Percentiles rank a stretch among this genome's conserved stretches.
Conservation (phyloP, 2,329 filamentous ascomycete species). For the Escovopsis sp. region DNA sequence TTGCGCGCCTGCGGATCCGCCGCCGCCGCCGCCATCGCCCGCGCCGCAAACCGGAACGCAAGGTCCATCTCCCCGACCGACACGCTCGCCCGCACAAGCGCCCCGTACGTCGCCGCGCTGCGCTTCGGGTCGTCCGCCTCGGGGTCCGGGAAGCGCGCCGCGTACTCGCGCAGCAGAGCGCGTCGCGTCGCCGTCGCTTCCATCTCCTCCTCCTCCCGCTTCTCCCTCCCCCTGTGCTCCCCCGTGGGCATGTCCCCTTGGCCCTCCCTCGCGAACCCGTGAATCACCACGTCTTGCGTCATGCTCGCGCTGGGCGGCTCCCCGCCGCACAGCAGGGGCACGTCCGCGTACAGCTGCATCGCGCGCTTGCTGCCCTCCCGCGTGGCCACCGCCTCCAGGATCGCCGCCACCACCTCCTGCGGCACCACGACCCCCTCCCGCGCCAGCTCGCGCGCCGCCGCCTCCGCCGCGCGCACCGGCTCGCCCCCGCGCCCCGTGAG, state of each 20-base stretch:
- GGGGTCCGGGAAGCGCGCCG: constrained; percentile 7
- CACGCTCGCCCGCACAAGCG: constrained; percentile 16
- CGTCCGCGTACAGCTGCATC: constrained; percentile 17
- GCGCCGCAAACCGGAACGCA: constrained; percentile 17
- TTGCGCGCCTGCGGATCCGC: neutral
- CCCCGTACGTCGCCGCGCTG: constrained; percentile 8
- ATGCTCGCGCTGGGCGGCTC: constrained; percentile 12
- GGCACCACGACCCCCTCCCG: constrained; percentile 19
- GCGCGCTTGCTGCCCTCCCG: constrained; percentile 15
- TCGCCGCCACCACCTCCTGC: constrained; percentile 18
- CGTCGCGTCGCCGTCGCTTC: constrained; percentile 11
- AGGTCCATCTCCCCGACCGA: constrained; percentile 16
- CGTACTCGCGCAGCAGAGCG: constrained; percentile 17
- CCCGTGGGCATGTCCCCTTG: no score
- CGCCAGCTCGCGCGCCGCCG: constrained; percentile 38
- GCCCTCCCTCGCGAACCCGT: constrained; percentile 14
- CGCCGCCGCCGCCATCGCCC: constrained; percentile 7
- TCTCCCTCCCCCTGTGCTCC: no score
- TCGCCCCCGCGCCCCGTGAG: constrained; percentile 31
- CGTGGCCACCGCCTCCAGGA: constrained; percentile 20
- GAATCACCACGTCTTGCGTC: constrained; percentile 16
- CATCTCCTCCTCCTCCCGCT: no score
- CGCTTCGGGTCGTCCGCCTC: constrained; percentile 3
- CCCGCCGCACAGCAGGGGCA: constrained; percentile 13
- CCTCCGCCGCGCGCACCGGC: constrained; percentile 36